Evolutionary conservation across 2,329 filamentous ascomycete genomes (phyloP).

Genomic region (Alternaria sp.): DNA sequence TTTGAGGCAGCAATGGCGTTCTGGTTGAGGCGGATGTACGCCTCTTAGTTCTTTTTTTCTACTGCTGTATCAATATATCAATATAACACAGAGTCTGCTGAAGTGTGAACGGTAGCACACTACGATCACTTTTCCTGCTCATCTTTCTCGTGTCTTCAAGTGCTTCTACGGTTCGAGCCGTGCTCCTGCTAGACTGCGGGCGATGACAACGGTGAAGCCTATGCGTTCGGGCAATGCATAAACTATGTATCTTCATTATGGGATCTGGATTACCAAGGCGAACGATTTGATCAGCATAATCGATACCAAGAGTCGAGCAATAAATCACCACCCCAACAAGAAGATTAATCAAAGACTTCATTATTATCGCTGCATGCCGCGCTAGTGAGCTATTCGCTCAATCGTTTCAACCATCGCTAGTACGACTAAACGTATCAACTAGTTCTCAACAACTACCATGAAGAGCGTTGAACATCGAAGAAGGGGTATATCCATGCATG

Average conservation of each 20-base stretch:
- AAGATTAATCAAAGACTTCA: background rate
- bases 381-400: background rate
- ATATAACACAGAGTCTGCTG: background rate
- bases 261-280: too few species aligned
- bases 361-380: background rate
- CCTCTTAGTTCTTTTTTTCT: background rate
- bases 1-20: background rate
- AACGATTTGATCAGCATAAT: too few species aligned
- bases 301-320: background rate
- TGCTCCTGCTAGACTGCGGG: too few species aligned
- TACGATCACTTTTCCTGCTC: background rate
- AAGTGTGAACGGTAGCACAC: background rate
- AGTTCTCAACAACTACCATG: background rate
- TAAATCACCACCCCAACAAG: background rate
- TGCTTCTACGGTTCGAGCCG: too few species aligned
- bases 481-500: constrained; percentile 3
- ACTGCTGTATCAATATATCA: background rate
- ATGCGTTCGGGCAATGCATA: too few species aligned
- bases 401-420: background rate
- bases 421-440: background rate
- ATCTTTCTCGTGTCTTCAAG: too few species aligned
- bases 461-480: background rate
- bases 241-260: too few species aligned
- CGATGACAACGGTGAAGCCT: too few species aligned
- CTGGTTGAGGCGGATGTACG: background rate